Evolutionary conservation across 148 eudicot species (phyloP).

Genomic region (Rheum nobile): DNA sequence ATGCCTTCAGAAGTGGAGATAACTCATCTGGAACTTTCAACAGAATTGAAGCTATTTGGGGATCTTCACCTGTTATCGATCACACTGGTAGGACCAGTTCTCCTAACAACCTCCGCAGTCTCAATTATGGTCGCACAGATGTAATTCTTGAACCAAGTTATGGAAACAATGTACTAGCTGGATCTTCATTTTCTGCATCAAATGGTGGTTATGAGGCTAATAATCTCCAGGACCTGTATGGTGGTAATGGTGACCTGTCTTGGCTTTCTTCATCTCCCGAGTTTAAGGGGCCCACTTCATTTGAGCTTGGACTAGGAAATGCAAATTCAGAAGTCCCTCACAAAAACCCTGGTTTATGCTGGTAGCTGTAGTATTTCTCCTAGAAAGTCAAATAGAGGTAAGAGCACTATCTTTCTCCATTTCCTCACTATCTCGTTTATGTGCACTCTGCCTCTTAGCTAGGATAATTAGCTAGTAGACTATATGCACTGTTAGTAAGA

Average conservation of each 20-base stretch:
- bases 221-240: slow-evolving; percentile 37
- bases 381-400: slow-evolving; percentile 70
- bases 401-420: background rate
- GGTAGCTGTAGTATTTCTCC: slow-evolving; percentile 53
- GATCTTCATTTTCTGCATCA: slow-evolving; percentile 33
- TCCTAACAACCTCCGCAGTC: slow-evolving; percentile 21
- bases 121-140: slow-evolving; percentile 32
- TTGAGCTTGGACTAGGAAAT: slow-evolving; percentile 54
- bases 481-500: background rate
- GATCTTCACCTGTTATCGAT: slow-evolving; percentile 37
- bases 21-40: slow-evolving; percentile 30
- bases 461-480: background rate
- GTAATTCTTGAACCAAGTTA: slow-evolving; percentile 24
- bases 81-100: slow-evolving; percentile 39
- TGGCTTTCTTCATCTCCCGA: slow-evolving; percentile 62
- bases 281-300: slow-evolving; percentile 44
- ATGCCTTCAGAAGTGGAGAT: slow-evolving; percentile 35
- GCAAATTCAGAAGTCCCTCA: slow-evolving; percentile 51
- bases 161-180: slow-evolving; percentile 24
- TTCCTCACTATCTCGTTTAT: background rate
- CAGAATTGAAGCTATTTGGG: slow-evolving; percentile 59
- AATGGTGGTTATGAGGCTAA: slow-evolving; percentile 35
- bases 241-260: slow-evolving; percentile 41
- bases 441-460: background rate
- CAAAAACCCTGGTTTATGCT: slow-evolving; percentile 59